Evolutionary conservation across 495 filamentous ascomycete genomes (phyloP), one percentile per base, ranked within the genome.

Genomic region (Apiosordaria backusii): DNA sequence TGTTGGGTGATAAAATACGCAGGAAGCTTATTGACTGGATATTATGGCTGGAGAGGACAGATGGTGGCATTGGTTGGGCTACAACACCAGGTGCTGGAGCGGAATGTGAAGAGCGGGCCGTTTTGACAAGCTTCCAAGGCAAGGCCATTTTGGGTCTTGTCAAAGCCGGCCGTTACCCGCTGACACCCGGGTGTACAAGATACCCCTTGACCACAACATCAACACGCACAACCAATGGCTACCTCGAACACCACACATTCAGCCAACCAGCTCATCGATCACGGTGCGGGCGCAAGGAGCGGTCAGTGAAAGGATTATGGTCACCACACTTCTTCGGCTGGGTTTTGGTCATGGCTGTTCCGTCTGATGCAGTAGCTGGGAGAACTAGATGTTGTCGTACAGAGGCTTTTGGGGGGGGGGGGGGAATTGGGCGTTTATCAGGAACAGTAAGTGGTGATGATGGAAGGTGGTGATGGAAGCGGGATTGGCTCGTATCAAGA

Each of bases 1-100:
- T n/a, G n/a, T 27, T 21, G 57, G 57, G 22, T 24, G 25, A n/a
- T 29, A 24, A 59, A 59, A 4, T 4, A 25, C 25, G 7, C 24
- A 4, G 7, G 57, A 24, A 24, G 19, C 24, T 25, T 5, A 59
- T 18, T 24, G 57, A 25, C n/a, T n/a, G 57, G 7, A 59, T 24
- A 59, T 59, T 7, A 22, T 6, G 52, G 52, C n/a, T 23, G 24
- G 15, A 27, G 25, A 22, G 53, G 9, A 19, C 9, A 55, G 53
- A 27, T 10, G 24, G 1, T 25, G 24, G 5, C 22, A 27, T 18
- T 18, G 21, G 57, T 27, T 22, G 19, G 63, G 22, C 25, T 50
- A 29, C 22, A 69, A 66, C 67, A 66, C 64, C 60, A 64, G 0
- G 50, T 13, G 16, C 18, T 60, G 60, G 15, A 7, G 23, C 24